phyloP scores from a whole-genome alignment of 2,329 filamentous ascomycete species.

The Fusarium illudens region DNA sequence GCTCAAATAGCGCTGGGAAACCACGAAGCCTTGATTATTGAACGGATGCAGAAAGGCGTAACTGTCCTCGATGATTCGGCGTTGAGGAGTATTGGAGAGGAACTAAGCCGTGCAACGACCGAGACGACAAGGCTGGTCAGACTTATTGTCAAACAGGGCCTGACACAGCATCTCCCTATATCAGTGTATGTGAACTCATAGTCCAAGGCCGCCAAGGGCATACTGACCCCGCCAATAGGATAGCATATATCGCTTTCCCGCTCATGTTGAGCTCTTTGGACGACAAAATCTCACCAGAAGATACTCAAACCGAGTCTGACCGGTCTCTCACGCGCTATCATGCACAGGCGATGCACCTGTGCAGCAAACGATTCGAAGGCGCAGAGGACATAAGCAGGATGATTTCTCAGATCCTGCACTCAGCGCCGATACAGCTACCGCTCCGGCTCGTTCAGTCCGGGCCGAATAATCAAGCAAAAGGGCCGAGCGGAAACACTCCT shows the following conservation, averaged over 20 bases:
- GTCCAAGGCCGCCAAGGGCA: neutral
- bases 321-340: neutral
- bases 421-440: neutral
- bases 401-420: slow-evolving; percentile 11
- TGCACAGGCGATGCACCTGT: slow-evolving; percentile 8
- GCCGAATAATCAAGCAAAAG: neutral
- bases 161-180: slow-evolving; percentile 11
- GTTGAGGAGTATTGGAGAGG: slow-evolving; percentile 11
- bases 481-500: neutral
- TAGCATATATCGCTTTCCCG: slow-evolving; percentile 9
- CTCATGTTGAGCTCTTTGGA: slow-evolving; percentile 9
- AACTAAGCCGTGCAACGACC: slow-evolving; percentile 1
- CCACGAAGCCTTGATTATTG: slow-evolving; percentile 20
- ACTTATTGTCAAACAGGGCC: slow-evolving; percentile 5
- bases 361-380: slow-evolving; percentile 9
- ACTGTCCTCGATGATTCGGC: slow-evolving; percentile 11
- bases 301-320: neutral
- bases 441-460: neutral
- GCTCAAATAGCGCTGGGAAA: slow-evolving; percentile 24
- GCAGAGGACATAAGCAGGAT: slow-evolving; percentile 11
- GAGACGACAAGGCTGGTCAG: slow-evolving; percentile 1
- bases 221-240: neutral
- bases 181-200: neutral
- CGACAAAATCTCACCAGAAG: neutral
- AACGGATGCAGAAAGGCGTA: slow-evolving; percentile 25